These are phyloP conservation scores for Hymenotorrendiella dingleyae DNA, from an alignment of 2,329 filamentous ascomycete genomes.

Conservation along the genomic window DNA sequence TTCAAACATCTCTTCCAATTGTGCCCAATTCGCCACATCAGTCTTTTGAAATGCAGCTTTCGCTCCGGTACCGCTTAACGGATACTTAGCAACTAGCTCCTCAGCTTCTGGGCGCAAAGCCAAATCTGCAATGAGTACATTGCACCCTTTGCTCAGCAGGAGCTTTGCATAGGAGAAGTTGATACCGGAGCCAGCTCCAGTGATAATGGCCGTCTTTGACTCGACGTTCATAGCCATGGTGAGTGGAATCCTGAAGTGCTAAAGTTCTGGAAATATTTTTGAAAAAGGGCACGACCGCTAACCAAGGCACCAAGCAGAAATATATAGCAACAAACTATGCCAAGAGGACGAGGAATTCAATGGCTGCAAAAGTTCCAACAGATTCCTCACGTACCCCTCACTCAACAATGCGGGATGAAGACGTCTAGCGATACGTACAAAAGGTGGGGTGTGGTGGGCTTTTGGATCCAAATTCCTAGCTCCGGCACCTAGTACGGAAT, in stretches of 20 bases:
- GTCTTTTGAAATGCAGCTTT: constrained; percentile 39
- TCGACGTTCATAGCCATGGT: constrained; percentile 32
- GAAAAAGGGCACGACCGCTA: neutral
- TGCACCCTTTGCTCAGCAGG: constrained; percentile 37
- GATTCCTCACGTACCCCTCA: no score
- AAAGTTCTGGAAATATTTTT: neutral
- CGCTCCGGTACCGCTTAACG: constrained; percentile 8
- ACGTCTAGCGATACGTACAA: no score
- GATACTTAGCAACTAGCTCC: constrained; percentile 23
- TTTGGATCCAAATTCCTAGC: no score
- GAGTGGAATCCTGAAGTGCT: neutral
- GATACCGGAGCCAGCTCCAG: constrained; percentile 49
- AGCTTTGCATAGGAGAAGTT: constrained; percentile 40
- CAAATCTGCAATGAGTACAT: constrained; percentile 41
- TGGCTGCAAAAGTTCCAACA: no score
- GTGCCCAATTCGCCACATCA: constrained; percentile 39
- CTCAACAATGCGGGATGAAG: no score
- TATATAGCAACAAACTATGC: neutral
- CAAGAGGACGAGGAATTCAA: no score
- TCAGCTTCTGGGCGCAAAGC: constrained; percentile 38
- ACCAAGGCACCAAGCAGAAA: neutral
- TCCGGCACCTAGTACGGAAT: no score
- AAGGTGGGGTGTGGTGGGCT: no score
- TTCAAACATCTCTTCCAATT: constrained; percentile 33
- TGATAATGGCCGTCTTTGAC: constrained; percentile 46